Evolutionary conservation across 2,329 filamentous ascomycete genomes (phyloP).

Genomic region (Beauveria sp.): DNA sequence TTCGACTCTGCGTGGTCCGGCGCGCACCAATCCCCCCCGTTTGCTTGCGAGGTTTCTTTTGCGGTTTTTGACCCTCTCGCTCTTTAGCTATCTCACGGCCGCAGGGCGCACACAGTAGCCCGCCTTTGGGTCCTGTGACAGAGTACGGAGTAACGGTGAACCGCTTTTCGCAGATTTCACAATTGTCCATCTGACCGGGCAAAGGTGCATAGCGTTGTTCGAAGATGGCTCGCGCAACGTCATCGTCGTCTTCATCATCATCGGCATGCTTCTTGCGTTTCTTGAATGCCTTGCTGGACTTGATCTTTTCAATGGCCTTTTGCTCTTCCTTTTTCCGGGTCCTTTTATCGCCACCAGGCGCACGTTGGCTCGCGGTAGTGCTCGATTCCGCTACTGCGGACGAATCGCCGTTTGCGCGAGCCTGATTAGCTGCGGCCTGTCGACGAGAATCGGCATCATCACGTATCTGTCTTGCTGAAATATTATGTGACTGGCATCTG

Average conservation of each 20-base stretch:
- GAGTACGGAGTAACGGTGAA: constrained; percentile 93
- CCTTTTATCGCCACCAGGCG: constrained; percentile 17
- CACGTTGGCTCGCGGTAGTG: constrained; percentile 19
- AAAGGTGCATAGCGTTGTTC: constrained; percentile 43
- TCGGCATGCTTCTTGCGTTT: constrained; percentile 37
- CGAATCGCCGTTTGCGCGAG: constrained; percentile 16
- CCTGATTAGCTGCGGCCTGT: constrained; percentile 20
- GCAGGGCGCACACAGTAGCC: constrained; percentile 77
- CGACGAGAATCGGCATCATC: constrained; percentile 41
- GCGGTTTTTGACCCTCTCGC: constrained; percentile 30
- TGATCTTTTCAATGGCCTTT: constrained; percentile 53
- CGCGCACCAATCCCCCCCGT: constrained; percentile 51
- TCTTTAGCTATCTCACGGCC: constrained; percentile 67
- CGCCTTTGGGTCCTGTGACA: constrained; percentile 72
- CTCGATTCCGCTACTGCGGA: constrained; percentile 19
- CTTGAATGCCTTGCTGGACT: constrained; percentile 51
- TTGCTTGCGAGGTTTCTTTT: constrained; percentile 41
- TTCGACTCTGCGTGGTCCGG: constrained; percentile 72
- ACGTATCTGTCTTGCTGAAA: constrained; percentile 52
- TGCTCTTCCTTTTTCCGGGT: constrained; percentile 38
- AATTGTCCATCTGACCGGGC: constrained; percentile 86
- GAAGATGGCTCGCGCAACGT: constrained; percentile 41
- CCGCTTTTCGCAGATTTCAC: constrained; percentile 74
- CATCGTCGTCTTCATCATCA: constrained; percentile 41
- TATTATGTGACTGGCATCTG: constrained; percentile 55